phyloP scores from a whole-genome alignment of 805 yeast genomes.

The Saccharomycopsis fibuligera region DNA sequence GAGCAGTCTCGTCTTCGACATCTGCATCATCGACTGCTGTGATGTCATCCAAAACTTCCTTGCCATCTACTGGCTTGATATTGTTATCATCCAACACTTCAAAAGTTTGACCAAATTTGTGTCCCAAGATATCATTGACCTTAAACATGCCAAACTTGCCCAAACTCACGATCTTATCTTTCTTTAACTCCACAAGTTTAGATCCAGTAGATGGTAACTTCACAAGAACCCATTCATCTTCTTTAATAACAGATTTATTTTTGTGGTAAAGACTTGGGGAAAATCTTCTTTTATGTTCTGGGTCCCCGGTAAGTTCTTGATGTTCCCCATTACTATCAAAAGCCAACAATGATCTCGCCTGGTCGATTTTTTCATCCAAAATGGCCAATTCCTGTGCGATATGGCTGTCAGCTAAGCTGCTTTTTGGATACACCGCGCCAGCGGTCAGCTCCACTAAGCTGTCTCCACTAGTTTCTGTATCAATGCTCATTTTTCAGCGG shows the following conservation, averaged over 20 bases:
- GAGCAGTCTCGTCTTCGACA: conserved; percentile 24
- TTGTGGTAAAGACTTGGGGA: conserved; percentile 18
- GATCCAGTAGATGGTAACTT: conserved; percentile 77
- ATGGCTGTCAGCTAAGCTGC: not conserved
- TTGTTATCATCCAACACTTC: conserved; percentile 60
- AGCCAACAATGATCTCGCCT: not conserved
- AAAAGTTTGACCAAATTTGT: conserved; percentile 82
- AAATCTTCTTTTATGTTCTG: conserved; percentile 1
- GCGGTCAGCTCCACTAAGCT: too few relatives aligned
- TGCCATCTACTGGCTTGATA: conserved; percentile 43
- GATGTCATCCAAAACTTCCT: conserved; percentile 28
- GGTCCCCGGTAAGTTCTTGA: not conserved
- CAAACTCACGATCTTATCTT: conserved; percentile 56
- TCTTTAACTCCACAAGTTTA: conserved; percentile 62
- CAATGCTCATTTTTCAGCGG: not conserved
- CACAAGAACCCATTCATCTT: conserved; percentile 53
- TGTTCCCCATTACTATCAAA: not conserved
- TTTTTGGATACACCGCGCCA: too few relatives aligned
- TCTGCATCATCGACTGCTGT: conserved; percentile 29
- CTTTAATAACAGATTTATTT: conserved; percentile 33
- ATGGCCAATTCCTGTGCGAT: not conserved
- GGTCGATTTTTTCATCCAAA: not conserved
- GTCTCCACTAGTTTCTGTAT: not conserved
- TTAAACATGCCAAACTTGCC: conserved; percentile 91
- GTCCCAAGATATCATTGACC: conserved; percentile 70